phyloP scores from a whole-genome alignment of 2,329 filamentous ascomycete species.

The Paracoccidioides brasiliensis region DNA sequence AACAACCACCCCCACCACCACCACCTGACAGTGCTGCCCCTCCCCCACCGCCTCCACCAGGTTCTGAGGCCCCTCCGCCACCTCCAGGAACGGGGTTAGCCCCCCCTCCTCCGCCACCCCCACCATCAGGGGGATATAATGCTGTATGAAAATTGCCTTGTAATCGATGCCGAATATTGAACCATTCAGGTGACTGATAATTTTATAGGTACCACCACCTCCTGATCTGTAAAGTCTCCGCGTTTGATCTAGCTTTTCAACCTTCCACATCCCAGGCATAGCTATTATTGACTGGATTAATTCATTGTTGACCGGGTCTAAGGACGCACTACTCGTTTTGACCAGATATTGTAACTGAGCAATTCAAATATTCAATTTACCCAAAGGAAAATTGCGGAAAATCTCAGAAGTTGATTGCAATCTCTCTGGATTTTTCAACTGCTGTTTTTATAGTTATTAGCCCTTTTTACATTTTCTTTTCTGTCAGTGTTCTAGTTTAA shows the following conservation, averaged over 20 bases:
- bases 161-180: no score
- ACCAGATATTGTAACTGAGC: no score
- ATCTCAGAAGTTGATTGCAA: no score
- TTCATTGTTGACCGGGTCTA: neutral
- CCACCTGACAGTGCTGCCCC: conserved; percentile 32
- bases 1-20: conserved; percentile 28
- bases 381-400: no score
- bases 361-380: no score
- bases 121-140: conserved; percentile 48
- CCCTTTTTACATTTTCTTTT: neutral
- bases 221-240: conserved; percentile 31
- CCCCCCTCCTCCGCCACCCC: conserved; percentile 42
- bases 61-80: conserved; percentile 40
- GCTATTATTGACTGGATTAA: neutral
- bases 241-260: neutral
- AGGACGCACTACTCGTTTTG: neutral
- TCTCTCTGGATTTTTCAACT: neutral
- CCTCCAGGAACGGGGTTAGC: conserved; percentile 49
- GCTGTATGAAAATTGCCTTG: conserved; percentile 38
- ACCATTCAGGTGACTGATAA: neutral
- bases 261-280: neutral
- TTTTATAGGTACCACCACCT: conserved; percentile 36
- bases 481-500: neutral
- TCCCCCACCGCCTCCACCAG: conserved; percentile 44
- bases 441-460: neutral